These are phyloP conservation scores for Kluyveromyces nonfermentans DNA, from an alignment of 805 yeast genomes.

Conservation along the genomic window DNA sequence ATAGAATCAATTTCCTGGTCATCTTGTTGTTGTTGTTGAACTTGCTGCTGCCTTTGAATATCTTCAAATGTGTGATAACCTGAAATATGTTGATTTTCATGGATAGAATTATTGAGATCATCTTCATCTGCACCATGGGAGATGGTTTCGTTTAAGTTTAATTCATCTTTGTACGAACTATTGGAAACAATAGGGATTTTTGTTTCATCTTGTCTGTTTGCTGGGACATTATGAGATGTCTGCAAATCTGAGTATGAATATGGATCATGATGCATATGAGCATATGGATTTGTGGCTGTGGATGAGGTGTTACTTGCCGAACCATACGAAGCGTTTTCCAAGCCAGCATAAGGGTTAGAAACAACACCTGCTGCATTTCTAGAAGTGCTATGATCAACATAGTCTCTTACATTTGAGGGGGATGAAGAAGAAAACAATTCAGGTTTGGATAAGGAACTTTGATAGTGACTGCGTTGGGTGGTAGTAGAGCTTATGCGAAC, in stretches of 20 bases:
- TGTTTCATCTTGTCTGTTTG: constrained; percentile 2
- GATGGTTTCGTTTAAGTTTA: constrained; percentile 24
- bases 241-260: constrained; percentile 3
- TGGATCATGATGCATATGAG: constrained; percentile 4
- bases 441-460: not conserved
- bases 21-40: constrained; percentile 41
- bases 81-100: constrained; percentile 10
- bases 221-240: constrained; percentile 8
- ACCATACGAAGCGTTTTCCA: constrained; percentile 5
- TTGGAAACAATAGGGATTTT: not conserved
- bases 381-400: constrained; percentile 7
- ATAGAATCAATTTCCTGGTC: constrained; percentile 87
- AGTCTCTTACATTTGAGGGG: constrained; percentile 6
- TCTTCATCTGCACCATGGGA: constrained; percentile 18
- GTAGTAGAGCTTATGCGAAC: not conserved
- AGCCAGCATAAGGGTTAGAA: constrained; percentile 7
- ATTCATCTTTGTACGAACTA: constrained; percentile 20
- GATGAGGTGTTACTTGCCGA: not conserved
- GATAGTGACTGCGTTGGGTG: not conserved
- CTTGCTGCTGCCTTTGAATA: constrained; percentile 29
- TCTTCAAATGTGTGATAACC: constrained; percentile 29
- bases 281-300: constrained; percentile 6
- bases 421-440: not conserved
- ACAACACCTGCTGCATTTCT: not conserved
- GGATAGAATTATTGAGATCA: constrained; percentile 25